These are phyloP conservation scores for Citrullus mucosospermus DNA, from an alignment of 306 rosid genomes.

Conservation along the genomic window DNA sequence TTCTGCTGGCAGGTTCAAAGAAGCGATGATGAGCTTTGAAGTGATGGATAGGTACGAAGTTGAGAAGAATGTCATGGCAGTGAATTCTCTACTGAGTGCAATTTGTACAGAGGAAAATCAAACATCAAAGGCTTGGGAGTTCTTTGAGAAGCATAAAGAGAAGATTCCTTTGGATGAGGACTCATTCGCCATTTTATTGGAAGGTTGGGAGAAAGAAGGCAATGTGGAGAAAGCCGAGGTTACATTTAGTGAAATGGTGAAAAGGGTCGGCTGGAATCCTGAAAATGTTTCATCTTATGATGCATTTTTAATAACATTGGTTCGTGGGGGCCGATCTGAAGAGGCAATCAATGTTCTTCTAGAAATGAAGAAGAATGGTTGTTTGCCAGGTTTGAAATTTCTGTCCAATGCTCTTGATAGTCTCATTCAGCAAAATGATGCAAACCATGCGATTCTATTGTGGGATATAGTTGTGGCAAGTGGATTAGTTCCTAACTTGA, in stretches of 20 bases:
- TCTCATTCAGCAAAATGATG: conserved; percentile 31
- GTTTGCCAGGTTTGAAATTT: conserved; percentile 58
- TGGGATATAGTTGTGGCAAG: conserved; percentile 47
- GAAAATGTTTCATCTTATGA: conserved; percentile 36
- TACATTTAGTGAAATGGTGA: conserved; percentile 47
- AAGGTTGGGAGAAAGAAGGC: conserved; percentile 63
- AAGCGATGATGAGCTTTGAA: conserved; percentile 52
- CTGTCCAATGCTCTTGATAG: conserved; percentile 41
- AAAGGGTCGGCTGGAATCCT: conserved; percentile 32
- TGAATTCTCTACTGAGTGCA: conserved; percentile 47
- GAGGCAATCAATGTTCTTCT: conserved; percentile 34
- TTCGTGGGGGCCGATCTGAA: conserved; percentile 21
- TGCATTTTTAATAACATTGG: conserved; percentile 35
- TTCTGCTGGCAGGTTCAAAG: conserved; percentile 29
- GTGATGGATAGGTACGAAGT: conserved; percentile 55
- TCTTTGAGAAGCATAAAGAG: conserved; percentile 27
- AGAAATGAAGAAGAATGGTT: conserved; percentile 35
- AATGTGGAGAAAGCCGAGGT: conserved; percentile 28
- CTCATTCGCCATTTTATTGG: conserved; percentile 42
- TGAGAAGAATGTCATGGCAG: conserved; percentile 31
- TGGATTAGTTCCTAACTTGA: conserved; percentile 35
- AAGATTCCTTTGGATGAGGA: conserved; percentile 39
- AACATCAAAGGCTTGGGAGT: conserved; percentile 26
- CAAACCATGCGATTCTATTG: conserved; percentile 24
- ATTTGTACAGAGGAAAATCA: conserved; percentile 38